Evolutionary conservation across 1,139 yeast species (phyloP).

Genomic region (Meyerozyma elateridarum): DNA sequence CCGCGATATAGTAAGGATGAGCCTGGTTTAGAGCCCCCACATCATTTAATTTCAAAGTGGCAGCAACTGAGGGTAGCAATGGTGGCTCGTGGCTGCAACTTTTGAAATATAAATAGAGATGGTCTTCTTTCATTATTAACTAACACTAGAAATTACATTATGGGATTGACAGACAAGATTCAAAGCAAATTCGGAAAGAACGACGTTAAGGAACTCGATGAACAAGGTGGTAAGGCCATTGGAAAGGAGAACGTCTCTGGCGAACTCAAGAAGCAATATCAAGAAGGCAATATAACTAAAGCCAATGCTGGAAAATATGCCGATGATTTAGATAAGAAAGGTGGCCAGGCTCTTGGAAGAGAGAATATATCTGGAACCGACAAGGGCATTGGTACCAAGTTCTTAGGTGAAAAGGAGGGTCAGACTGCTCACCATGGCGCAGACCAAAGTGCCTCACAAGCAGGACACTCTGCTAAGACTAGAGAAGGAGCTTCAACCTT

Average conservation of each 20-base stretch:
- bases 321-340: constrained; percentile 24
- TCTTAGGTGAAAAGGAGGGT: constrained; percentile 14
- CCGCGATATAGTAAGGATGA: background rate
- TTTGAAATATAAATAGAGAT: constrained; percentile 4
- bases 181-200: constrained; percentile 25
- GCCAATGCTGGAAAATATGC: constrained; percentile 26
- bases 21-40: constrained; percentile 1
- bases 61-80: constrained; percentile 1
- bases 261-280: constrained; percentile 22
- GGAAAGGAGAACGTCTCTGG: constrained; percentile 23
- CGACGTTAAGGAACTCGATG: constrained; percentile 16
- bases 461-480: constrained; percentile 5
- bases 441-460: background rate
- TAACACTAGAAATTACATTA: constrained; percentile 12
- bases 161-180: constrained; percentile 36
- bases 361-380: constrained; percentile 29
- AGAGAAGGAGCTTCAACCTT: constrained; percentile 7
- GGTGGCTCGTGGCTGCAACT: constrained; percentile 3
- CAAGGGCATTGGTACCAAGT: constrained; percentile 25
- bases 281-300: constrained; percentile 27
- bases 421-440: constrained; percentile 6
- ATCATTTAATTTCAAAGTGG: background rate
- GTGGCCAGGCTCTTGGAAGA: constrained; percentile 24
- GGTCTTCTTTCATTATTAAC: too few species aligned
- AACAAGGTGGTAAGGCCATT: constrained; percentile 19